Base-by-base conservation (phyloP, 257 asterid genomes). In the Solanum sitiens region DNA sequence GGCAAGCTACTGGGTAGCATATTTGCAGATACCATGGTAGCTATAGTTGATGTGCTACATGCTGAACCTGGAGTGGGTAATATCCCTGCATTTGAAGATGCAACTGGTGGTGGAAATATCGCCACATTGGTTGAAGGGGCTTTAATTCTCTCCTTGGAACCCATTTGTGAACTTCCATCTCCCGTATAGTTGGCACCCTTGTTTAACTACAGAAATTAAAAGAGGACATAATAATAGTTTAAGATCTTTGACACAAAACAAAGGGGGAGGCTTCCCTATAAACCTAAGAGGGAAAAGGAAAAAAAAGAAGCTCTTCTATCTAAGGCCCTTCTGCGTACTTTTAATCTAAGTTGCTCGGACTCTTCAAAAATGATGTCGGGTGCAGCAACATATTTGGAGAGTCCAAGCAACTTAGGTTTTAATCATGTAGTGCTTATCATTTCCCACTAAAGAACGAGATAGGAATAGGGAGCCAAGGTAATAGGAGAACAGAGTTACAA, bases 1-100 rank as follows among this genome's bases (percentile, higher is more conserved):
- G 99, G 97, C 90, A 95, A 83, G 83, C 94, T 95, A 88, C 91
- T 87, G 42, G 90, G 92, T n/a, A 93, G 89, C 44, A 89, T 83
- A 40, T 88, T 53, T 2, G 8, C 63, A 18, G 63, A 53, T 16
- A 5, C 63, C n/a, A 18, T 53, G 63, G 63, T 53, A 18, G 63
- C n/a, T 53, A 53, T 18, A 53, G 63, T 40, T 25, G 93, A 88
- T 30, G 90, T 73, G 88, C 91, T 87, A 14, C 90, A 39, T 7
- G 42, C 77, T 86, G 86, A 89, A 71, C 86, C 94, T 63, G 92
- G 37, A 83, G 65, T 89, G 63, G 87, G 40, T 33, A 25, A 83
- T 70, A 86, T 27, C 83, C 83, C 87, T 5, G 91, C 85, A 88
- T 88, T 86, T 71, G 67, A 91, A 27, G 88, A 85, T 83, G 91